Base-by-base conservation (phyloP, 768 basidiomycete genomes). In the Steccherinum ochraceum region DNA sequence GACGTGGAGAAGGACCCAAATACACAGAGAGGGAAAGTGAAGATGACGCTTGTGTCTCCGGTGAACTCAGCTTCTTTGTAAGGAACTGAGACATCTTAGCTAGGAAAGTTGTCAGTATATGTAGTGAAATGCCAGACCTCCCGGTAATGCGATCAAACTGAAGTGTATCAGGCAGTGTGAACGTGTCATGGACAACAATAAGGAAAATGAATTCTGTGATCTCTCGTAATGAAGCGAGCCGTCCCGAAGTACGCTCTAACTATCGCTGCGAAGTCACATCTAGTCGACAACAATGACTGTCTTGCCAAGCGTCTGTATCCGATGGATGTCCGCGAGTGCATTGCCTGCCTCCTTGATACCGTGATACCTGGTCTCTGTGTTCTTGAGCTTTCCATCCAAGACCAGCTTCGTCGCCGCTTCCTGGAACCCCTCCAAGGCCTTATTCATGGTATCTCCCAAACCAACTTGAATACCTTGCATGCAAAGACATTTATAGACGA, bases 1-100 rank as follows among this genome's bases (percentile, higher is more conserved):
- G 81, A 84, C 52, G 90, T 98, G 4, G 93, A 95, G 67, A 96
- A 93, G 74, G 95, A 96, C 61, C 86, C 79, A 61, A 94, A 93
- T 56, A 96, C 93, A 16, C 91, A 94, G 61, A 73, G 93, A 53
- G 92, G 90, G 10, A 83, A 83, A 55, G 92, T 95, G 5, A 90
- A 85, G 69, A 91, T 91, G 89, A 79, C 76, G 4, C 73, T 93
- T 24, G 72, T 83, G 11, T 69, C 77, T 46, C 89, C 87, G 4
- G 70, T 89, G 19, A 80, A 89, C 68, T 76, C 78, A 4, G 62
- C 56, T n/a, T n/a, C n/a, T n/a, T n/a, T n/a, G n/a, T n/a, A n/a
- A n/a, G n/a, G n/a, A n/a, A n/a, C n/a, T n/a, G n/a, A n/a, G n/a
- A n/a, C n/a, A n/a, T n/a, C n/a, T n/a, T n/a, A n/a, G n/a, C n/a